Evolutionary conservation across 1,284 basidiomycete genomes (phyloP), one percentile per base, ranked within the genome.

Genomic region (Phlebopus sp.): DNA sequence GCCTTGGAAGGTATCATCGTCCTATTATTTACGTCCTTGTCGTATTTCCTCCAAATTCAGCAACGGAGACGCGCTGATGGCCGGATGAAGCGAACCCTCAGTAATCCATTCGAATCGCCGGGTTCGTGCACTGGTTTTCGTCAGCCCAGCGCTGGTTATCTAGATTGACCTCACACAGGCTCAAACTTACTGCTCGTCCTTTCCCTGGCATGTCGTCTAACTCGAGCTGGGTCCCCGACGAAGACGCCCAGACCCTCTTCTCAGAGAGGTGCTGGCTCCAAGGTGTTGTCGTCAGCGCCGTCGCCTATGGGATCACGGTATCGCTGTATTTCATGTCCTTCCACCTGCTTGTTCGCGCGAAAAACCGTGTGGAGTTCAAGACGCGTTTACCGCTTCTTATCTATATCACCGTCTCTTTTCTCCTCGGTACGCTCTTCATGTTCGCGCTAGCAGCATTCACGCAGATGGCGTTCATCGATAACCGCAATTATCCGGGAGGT

Each of bases 401-500:
- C 14, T 68, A 57, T 45, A 57, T 62, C 32, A 49, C 45, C 3
- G 0, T 49, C 7, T 29, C 58, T 8, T 59, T 70, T 48, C 10
- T 55, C 14, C 49, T 66, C 11, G 56, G 55, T 1, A 63, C 63
- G 5, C 13, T 68, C 38, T 58, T 59, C 46, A 45, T 67, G 47
- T 13, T 43, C 13, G 18, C 46, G 2, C 35, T 41, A 2, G 42
- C 55, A 1, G 42, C 52, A 5, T 59, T 64, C 46, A 60, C 57
- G 0, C 57, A 70, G 37, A 54, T 60, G 47, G 55, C 55, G 5
- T 71, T 64, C 46, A 63, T 71, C 37, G 55, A 67, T 42, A 29
- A 67, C 45, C 57, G 67, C 5, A 50, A 59, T 40, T 67, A 57
- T 42, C 62, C 63, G 1, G 67, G 69, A 0, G 63, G 59, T 39